phyloP scores from a whole-genome alignment of 495 filamentous ascomycete genomes.

The Hyaloscypha bicolor region DNA sequence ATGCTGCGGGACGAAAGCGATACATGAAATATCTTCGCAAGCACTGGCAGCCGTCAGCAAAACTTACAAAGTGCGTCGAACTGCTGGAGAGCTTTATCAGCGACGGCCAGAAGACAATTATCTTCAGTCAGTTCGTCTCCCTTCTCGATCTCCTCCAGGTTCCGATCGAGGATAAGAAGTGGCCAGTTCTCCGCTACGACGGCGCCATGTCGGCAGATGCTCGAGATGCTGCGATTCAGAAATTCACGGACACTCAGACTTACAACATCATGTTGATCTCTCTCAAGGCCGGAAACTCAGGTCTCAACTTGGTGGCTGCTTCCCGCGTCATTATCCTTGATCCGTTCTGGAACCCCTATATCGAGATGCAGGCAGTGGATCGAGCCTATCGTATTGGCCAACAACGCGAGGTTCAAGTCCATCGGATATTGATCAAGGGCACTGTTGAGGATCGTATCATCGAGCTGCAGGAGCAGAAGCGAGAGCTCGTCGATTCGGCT shows the following conservation, averaged over 20 bases:
- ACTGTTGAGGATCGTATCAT: constrained; percentile 94
- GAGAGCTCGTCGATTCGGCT: constrained; percentile 74
- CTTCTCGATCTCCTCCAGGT: constrained; percentile 91
- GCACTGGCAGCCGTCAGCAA: constrained; percentile 73
- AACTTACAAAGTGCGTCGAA: constrained; percentile 74
- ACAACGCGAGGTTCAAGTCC: constrained; percentile 70
- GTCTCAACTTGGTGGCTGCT: constrained; percentile 86
- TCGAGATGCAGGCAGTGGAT: constrained; percentile 94
- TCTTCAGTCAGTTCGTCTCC: constrained; percentile 92
- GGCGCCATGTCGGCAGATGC: constrained; percentile 74
- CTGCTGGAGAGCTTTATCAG: constrained; percentile 51
- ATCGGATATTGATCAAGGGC: constrained; percentile 73
- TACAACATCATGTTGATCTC: constrained; percentile 84
- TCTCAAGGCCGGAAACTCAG: constrained; percentile 88
- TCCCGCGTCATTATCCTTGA: constrained; percentile 90
- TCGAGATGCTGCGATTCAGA: constrained; percentile 70
- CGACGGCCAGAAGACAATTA: constrained; percentile 74
- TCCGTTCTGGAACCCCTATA: constrained; percentile 96
- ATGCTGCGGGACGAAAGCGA: constrained; percentile 57
- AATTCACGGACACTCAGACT: constrained; percentile 67
- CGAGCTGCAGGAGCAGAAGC: constrained; percentile 82
- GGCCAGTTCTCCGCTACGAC: constrained; percentile 76
- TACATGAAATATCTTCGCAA: constrained; percentile 71
- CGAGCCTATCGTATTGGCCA: constrained; percentile 93
- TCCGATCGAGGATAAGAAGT: constrained; percentile 64